phyloP scores from a whole-genome alignment of 2,329 filamentous ascomycete species.

The Coniochaeta sp. region DNA sequence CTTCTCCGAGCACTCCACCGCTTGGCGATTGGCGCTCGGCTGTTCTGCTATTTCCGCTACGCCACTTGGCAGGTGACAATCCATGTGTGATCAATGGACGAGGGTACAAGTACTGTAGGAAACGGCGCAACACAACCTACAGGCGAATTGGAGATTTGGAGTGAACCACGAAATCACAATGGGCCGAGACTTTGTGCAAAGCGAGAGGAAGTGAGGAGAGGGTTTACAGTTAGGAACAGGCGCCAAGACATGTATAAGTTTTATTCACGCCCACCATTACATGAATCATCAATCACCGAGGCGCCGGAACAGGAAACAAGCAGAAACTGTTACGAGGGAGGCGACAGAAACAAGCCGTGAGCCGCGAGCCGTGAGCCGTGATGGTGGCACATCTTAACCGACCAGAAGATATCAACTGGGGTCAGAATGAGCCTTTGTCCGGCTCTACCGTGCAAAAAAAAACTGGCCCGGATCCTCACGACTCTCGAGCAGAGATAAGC shows the following conservation, averaged over 20 bases:
- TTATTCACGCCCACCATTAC: not conserved
- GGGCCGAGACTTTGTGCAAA: not conserved
- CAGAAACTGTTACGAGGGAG: not conserved
- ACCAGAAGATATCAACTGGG: not conserved
- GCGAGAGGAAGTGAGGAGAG: not conserved
- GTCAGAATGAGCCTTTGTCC: not conserved
- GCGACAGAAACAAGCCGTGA: not conserved
- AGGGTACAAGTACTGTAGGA: not conserved
- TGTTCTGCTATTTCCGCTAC: not conserved
- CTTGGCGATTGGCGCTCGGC: not conserved
- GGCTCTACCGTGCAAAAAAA: not conserved
- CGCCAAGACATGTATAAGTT: not conserved
- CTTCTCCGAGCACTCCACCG: not conserved
- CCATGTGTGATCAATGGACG: not conserved
- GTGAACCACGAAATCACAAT: not conserved
- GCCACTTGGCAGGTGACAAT: not conserved
- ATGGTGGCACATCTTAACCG: not conserved
- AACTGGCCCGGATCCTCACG: not conserved
- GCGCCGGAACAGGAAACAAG: not conserved
- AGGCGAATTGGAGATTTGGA: not conserved
- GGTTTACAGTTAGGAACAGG: not conserved
- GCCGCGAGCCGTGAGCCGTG: not conserved
- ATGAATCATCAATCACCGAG: not conserved
- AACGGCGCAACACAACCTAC: not conserved
- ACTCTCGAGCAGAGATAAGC: not conserved